A percentile compares a stretch with the other conserved stretches of the same genome.
Conservation (phyloP, 2,329 filamentous ascomycete genomes). For the Aquanectria penicillioides region DNA sequence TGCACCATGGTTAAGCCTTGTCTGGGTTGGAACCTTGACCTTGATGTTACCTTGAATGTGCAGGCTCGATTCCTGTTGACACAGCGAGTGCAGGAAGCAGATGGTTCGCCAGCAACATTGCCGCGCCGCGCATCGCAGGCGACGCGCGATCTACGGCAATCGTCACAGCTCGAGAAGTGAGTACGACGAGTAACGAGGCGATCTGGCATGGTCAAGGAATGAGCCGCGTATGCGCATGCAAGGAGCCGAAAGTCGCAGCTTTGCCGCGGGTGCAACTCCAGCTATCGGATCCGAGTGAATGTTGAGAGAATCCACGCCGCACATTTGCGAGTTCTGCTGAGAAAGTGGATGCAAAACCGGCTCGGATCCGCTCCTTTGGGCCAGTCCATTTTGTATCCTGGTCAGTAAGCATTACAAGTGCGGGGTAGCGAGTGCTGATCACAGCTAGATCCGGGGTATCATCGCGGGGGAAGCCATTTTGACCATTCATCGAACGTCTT, state of each 20-base stretch:
- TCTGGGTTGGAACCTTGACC: background rate
- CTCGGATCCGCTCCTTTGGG: background rate
- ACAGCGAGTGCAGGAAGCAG: conserved; percentile 73
- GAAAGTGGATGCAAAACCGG: too few relatives aligned
- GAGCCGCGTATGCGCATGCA: background rate
- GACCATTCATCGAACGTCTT: background rate
- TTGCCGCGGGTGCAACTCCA: background rate
- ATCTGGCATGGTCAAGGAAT: conserved; percentile 24
- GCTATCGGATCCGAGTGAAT: background rate
- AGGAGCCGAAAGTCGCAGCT: background rate
- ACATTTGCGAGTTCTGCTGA: background rate
- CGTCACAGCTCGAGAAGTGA: conserved; percentile 49
- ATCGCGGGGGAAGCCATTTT: background rate
- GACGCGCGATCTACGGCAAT: conserved; percentile 45
- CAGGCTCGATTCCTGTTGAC: conserved; percentile 38
- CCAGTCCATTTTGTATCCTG: background rate
- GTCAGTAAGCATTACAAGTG: background rate
- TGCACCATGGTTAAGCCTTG: conserved; percentile 9
- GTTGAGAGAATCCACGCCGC: background rate
- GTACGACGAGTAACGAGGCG: conserved; percentile 41
- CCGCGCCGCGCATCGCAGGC: conserved; percentile 41
- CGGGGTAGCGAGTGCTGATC: conserved; percentile 5
- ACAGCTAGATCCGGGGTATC: background rate
- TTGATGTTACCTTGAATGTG: conserved; percentile 42
- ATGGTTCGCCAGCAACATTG: conserved; percentile 69